Evolutionary conservation across 257 asterid genomes (phyloP).

Genomic region (Plantago major): DNA sequence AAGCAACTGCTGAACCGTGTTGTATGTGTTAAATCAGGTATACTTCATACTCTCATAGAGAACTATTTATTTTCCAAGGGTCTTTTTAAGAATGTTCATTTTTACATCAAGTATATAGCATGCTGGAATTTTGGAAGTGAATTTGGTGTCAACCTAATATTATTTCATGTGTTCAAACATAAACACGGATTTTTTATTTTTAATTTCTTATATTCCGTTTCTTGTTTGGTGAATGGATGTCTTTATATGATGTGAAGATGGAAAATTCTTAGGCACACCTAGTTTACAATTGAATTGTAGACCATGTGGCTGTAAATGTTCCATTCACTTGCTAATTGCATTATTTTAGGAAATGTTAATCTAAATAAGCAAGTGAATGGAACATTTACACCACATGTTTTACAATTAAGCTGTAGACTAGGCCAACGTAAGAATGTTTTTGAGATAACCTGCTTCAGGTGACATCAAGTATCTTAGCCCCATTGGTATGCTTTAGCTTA

Average conservation of each 20-base stretch:
- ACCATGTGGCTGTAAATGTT: too few relatives aligned
- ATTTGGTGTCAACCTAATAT: neutral
- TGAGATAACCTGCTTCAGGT: neutral
- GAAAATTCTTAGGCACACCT: too few relatives aligned
- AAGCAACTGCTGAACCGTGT: conserved; percentile 77
- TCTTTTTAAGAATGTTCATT: neutral
- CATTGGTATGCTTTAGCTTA: conserved; percentile 1
- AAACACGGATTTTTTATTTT: neutral
- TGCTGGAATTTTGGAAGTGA: conserved; percentile 8
- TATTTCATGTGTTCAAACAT: neutral
- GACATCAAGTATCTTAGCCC: neutral
- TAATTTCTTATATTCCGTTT: neutral
- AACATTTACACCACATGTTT: too few relatives aligned
- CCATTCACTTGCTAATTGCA: too few relatives aligned
- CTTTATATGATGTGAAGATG: neutral
- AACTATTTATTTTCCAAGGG: neutral
- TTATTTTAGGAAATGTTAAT: too few relatives aligned
- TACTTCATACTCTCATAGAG: conserved; percentile 12
- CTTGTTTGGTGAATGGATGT: neutral
- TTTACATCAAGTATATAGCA: conserved; percentile 9
- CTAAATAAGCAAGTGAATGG: too few relatives aligned
- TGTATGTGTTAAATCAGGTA: conserved; percentile 91
- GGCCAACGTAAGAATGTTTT: too few relatives aligned
- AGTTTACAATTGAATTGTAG: too few relatives aligned
- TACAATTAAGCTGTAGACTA: too few relatives aligned